These are phyloP conservation scores for Lyophyllum decastes DNA, from an alignment of 768 basidiomycete species.

Conservation along the genomic window DNA sequence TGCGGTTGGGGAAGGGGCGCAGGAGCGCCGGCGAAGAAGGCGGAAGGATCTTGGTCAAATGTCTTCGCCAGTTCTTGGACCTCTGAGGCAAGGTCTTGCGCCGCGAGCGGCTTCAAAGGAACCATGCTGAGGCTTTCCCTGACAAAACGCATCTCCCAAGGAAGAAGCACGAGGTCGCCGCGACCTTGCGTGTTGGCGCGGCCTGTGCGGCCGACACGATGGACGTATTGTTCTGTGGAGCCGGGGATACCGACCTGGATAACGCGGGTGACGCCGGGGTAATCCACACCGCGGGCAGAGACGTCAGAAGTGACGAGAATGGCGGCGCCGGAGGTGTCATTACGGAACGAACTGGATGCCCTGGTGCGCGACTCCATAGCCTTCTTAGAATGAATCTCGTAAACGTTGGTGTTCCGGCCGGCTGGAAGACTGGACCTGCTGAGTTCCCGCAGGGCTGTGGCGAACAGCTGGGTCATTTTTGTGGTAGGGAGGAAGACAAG, in stretches of 20 bases:
- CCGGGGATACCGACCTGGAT: constrained; percentile 88
- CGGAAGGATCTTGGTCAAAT: constrained; percentile 45
- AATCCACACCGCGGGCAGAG: constrained; percentile 87
- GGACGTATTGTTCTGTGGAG: constrained; percentile 73
- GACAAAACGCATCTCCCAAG: constrained; percentile 77
- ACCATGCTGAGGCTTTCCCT: constrained; percentile 62
- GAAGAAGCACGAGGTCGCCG: constrained; percentile 78
- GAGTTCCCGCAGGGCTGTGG: constrained; percentile 59
- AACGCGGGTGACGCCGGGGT: constrained; percentile 85
- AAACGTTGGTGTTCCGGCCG: constrained; percentile 51
- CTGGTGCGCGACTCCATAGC: constrained; percentile 56
- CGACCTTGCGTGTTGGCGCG: constrained; percentile 64
- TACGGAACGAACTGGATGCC: constrained; percentile 64
- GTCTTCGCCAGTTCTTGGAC: constrained; percentile 45
- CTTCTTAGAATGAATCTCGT: constrained; percentile 84
- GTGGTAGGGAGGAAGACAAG: constrained; percentile 87
- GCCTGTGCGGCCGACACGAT: constrained; percentile 85
- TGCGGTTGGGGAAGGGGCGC: neutral
- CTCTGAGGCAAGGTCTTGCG: constrained; percentile 46
- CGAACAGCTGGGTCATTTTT: constrained; percentile 78
- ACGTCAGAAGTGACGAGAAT: constrained; percentile 87
- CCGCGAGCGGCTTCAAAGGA: constrained; percentile 63
- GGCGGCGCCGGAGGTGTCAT: constrained; percentile 48
- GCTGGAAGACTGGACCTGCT: constrained; percentile 47
- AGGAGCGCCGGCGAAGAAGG: constrained; percentile 28